Conservation (phyloP, 2,329 filamentous ascomycete species). For the Taxawa tesnikishii region DNA sequence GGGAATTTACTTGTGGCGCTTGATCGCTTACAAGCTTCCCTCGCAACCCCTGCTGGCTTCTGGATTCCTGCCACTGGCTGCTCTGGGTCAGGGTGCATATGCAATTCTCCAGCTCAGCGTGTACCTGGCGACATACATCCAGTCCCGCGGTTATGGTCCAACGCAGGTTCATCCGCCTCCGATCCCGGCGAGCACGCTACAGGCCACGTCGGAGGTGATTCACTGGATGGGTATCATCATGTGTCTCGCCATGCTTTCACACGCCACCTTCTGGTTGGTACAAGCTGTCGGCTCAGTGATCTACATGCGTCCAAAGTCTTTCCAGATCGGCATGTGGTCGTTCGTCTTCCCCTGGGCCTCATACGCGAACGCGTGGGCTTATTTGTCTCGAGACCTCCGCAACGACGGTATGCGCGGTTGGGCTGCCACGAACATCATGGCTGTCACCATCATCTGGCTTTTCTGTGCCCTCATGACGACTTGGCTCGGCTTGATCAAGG, state of each 20-base stretch:
- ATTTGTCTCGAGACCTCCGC: constrained; percentile 11
- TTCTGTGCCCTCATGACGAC: constrained; percentile 12
- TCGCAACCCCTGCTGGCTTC: constrained; percentile 6
- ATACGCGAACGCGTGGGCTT: constrained; percentile 12
- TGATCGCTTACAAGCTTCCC: constrained; percentile 7
- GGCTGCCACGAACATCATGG: constrained; percentile 11
- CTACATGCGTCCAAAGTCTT: constrained; percentile 8
- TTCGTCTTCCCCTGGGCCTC: constrained; percentile 14
- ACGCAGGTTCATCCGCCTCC: constrained; percentile 8
- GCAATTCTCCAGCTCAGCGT: constrained; percentile 10
- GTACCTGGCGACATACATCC: constrained; percentile 10
- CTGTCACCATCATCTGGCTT: constrained; percentile 12
- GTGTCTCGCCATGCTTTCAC: constrained; percentile 10
- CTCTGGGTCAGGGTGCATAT: constrained; percentile 11
- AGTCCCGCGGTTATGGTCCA: constrained; percentile 7
- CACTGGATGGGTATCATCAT: constrained; percentile 14
- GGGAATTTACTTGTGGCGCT: constrained; percentile 8
- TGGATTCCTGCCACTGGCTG: constrained; percentile 9
- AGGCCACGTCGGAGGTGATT: constrained; percentile 11
- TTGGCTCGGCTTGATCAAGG: constrained; percentile 11
- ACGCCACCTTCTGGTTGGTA: constrained; percentile 14
- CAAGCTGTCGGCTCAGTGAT: constrained; percentile 10
- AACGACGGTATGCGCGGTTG: constrained; percentile 14
- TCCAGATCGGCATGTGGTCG: constrained; percentile 15
- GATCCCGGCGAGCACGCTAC: constrained; percentile 4